Conservation (phyloP, 768 basidiomycete genomes). For the Russula vinacea region DNA sequence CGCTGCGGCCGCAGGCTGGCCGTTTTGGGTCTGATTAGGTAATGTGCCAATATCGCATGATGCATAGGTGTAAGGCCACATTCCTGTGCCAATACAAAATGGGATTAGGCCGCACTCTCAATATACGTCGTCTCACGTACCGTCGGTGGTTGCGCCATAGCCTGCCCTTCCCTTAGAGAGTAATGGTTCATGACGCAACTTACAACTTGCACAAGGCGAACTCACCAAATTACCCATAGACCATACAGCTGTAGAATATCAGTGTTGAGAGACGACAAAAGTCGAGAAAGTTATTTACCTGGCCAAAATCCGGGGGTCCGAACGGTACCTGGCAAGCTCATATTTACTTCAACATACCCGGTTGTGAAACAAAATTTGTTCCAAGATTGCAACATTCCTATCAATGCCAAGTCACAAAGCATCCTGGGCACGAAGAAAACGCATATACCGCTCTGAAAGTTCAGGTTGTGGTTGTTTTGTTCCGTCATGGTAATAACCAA, state of each 20-base stretch:
- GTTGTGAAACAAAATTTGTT: conserved; percentile 95
- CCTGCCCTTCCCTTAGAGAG: conserved; percentile 69
- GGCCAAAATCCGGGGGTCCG: conserved; percentile 80
- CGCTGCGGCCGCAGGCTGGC: conserved; percentile 48
- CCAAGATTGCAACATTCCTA: conserved; percentile 73
- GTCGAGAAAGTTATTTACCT: conserved; percentile 43
- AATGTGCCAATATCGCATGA: conserved; percentile 84
- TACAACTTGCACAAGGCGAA: conserved; percentile 13
- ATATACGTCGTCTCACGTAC: conserved; percentile 32
- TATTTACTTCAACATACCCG: conserved; percentile 80
- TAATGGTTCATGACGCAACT: not conserved
- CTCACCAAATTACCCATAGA: conserved; percentile 67
- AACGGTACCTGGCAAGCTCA: conserved; percentile 68
- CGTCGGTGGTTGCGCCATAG: conserved; percentile 87
- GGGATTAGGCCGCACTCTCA: not conserved
- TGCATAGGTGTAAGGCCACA: conserved; percentile 82
- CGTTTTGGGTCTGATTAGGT: conserved; percentile 67
- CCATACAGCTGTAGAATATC: conserved; percentile 51
- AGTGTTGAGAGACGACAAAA: conserved; percentile 9
- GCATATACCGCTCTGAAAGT: conserved; percentile 72
- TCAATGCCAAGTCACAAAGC: not conserved
- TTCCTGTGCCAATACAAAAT: conserved; percentile 36
- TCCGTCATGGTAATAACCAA: conserved; percentile 79
- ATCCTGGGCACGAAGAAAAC: not conserved
- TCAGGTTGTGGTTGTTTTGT: conserved; percentile 67